A percentile compares a stretch with the other conserved stretches of the same genome.
phyloP scores from a whole-genome alignment of 441 rosid genomes.

The Isatis lusitanica region DNA sequence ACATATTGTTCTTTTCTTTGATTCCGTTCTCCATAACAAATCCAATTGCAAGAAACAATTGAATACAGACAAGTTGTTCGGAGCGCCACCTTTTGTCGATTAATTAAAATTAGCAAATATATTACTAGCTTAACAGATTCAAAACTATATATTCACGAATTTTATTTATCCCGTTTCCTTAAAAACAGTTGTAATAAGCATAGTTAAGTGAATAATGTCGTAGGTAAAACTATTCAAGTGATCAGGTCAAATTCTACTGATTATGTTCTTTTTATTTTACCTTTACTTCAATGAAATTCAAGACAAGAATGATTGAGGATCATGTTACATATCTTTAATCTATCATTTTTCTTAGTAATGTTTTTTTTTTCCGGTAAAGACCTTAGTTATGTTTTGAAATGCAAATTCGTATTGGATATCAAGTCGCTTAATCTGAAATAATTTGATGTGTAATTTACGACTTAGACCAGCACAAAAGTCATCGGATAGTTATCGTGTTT shows the following conservation, averaged over 20 bases:
- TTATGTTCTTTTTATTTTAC: background rate
- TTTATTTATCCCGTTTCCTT: background rate
- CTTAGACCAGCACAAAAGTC: background rate
- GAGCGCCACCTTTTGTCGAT: constrained; percentile 9
- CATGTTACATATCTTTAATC: background rate
- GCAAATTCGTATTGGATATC: background rate
- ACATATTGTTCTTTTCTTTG: constrained; percentile 27
- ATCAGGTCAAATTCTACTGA: constrained; percentile 14
- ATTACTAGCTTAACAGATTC: background rate
- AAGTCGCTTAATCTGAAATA: background rate
- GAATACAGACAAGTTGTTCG: constrained; percentile 1
- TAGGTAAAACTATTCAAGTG: background rate
- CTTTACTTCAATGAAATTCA: constrained; percentile 1
- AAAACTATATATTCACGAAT: background rate
- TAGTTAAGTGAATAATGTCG: background rate
- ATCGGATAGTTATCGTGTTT: background rate
- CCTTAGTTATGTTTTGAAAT: background rate
- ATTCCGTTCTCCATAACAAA: background rate
- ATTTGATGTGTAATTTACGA: background rate
- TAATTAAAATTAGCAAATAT: background rate
- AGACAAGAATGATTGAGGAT: constrained; percentile 8
- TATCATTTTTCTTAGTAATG: background rate
- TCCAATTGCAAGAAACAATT: constrained; percentile 9
- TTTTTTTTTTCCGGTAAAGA: background rate
- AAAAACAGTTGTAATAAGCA: background rate